Evolutionary conservation across 495 filamentous ascomycete genomes (phyloP).

Genomic region (Choiromyces venosus): DNA sequence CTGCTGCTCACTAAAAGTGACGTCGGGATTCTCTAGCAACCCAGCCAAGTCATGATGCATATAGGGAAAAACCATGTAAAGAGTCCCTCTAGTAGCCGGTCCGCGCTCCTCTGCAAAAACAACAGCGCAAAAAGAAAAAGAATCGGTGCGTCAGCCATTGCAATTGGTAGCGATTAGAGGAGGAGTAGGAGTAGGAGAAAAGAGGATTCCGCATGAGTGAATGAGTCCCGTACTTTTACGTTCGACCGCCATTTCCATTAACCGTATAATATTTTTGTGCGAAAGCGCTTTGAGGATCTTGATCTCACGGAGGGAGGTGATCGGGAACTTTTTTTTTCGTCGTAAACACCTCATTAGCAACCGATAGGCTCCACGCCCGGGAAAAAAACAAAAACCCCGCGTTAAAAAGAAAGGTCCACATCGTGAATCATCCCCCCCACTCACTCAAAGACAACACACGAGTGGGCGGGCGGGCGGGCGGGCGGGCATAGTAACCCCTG

Average conservation of each 20-base stretch:
- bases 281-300: constrained; percentile 91
- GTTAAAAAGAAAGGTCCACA: constrained; percentile 11
- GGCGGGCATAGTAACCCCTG: not conserved
- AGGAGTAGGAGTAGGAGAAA: not conserved
- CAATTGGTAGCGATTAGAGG: not conserved
- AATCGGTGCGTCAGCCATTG: not conserved
- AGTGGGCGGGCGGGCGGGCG: not conserved
- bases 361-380: constrained; percentile 8
- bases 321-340: constrained; percentile 59
- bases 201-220: not conserved
- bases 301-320: constrained; percentile 79
- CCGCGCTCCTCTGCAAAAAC: constrained; percentile 30
- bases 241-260: constrained; percentile 97
- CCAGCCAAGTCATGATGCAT: constrained; percentile 98
- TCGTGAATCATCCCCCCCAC: not conserved
- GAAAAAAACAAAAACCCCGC: constrained; percentile 9
- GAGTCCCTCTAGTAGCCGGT: constrained; percentile 34
- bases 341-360: constrained; percentile 13
- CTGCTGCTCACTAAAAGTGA: constrained; percentile 77
- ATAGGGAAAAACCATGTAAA: constrained; percentile 98
- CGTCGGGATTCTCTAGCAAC: constrained; percentile 86
- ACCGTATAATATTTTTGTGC: constrained; percentile 76
- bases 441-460: not conserved
- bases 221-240: constrained; percentile 47
- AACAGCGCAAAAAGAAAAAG: not conserved